Base-by-base conservation (phyloP, 2,329 filamentous ascomycete species). In the Epichloe bromicola region DNA sequence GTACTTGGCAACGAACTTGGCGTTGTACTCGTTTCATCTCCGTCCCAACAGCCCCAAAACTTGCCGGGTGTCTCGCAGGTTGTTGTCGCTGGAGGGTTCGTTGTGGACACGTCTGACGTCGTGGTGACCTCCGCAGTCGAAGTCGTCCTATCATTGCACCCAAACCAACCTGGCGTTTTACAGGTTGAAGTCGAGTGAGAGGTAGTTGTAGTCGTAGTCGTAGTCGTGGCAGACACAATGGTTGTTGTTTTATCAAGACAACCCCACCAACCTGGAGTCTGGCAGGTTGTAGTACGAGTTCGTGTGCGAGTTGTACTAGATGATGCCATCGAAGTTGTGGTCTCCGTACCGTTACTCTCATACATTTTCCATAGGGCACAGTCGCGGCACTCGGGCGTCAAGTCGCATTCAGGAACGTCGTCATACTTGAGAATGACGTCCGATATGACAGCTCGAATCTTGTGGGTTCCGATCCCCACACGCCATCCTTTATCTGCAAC, bases 291-390 rank as follows among this genome's bases (percentile, higher is more conserved):
- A 0, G 90, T 95, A 43, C 88, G 76, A 0, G 90, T 95, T 38
- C 88, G 76, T 3, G 80, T 85, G 42, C 77, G 76, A 3, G 79
- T 80, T 2, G 75, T 74, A 1, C 77, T 75, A 1, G 76, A 78
- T 1, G 54, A 41, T 11, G 76, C 74, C 4, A 72, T 73, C 0
- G 81, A 81, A 0, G 84, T 86, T 0, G 82, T 88, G 1, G 75
- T 77, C 56, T 90, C 85, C 2, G 86, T 93, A 33, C 86, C 86
- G 63, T 96, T 96, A 65, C 89, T 95, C 66, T 90, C 85, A 62
- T 88, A 94, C 74, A 89, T 95, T 61, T 95, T 94, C 93, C 93
- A 97, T 51, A 85, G 82, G 52, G 80, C 87, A 61, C 91, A 97
- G 65, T 98, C 93, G 40, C 86, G 81, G 64, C 93, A 97, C 49